Evolutionary conservation across 371 early-diverging fungal species (phyloP), one percentile per base, ranked within the genome.

Genomic region (Choanephora cucurbitarum): DNA sequence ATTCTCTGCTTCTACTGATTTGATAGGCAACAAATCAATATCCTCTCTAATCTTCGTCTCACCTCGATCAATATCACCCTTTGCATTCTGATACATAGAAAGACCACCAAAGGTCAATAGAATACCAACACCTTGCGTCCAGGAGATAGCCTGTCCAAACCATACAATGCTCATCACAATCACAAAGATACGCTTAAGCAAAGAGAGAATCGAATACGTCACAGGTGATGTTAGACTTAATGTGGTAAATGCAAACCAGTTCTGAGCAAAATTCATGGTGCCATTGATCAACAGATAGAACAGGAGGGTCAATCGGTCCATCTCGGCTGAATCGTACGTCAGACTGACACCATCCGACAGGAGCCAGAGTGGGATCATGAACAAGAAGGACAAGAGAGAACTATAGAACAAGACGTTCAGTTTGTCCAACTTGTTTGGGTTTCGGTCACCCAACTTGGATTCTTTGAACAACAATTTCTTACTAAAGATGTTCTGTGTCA

Each of bases 111-210:
- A 92, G 0, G 94, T 91, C 57, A 94, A 54, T 14, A 76, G 44
- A 40, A 96, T 88, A 32, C 96, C 96, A 37, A 85, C 51, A 18
- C 78, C 80, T 64, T 96, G 94, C 0, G 80, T 62, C 0, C 71
- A 39, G 9, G 79, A 72, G 3, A 92, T 82, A 5, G 78, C 74
- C 60, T 94, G 92, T 22, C 87, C 87, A 69, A 93, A 93, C 82
- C 90, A 96, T 6, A 93, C 37, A 40, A 96, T 91, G 52, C 85
- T 82, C 49, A 90, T 88, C 32, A 85, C 85, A 66, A 96, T 94
- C 33, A 96, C 94, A 57, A 92, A 83, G 42, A 96, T 91, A 31
- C 96, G 85, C 73, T 96, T 96, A 55, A 93, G 72, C 52, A 96
- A 77, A 10, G 90, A 88, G 7, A 91, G 87, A 56, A 96, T 91